Percentiles rank a stretch among this genome's conserved stretches.
These are phyloP conservation scores for Wallacemonas sp. DNA, from an alignment of 208 protist species.

Conservation along the genomic window DNA sequence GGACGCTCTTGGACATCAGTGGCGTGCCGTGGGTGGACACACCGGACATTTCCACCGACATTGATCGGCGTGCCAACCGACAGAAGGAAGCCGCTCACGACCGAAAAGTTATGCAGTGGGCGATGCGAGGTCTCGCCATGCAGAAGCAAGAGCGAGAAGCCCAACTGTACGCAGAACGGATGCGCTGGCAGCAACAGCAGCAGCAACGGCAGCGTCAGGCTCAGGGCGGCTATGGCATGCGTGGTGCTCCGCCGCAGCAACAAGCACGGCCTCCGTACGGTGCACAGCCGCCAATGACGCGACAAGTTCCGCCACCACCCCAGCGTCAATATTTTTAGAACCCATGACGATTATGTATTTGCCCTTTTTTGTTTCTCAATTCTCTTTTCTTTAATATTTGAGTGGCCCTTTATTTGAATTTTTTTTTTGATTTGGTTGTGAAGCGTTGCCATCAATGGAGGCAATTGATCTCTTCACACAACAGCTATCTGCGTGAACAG, in stretches of 20 bases:
- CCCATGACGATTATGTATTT: conserved; percentile 1
- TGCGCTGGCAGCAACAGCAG: neutral
- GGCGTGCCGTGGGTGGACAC: conserved; percentile 28
- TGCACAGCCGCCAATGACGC: neutral
- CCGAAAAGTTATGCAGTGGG: conserved; percentile 23
- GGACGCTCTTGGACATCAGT: conserved; percentile 24
- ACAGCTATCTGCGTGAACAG: too few relatives aligned
- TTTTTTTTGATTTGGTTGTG: too few relatives aligned
- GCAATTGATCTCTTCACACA: too few relatives aligned
- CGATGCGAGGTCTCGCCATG: conserved; percentile 25
- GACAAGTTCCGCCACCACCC: neutral
- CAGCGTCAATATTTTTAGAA: neutral
- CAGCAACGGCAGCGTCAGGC: too few relatives aligned
- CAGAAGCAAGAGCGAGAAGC: conserved; percentile 28
- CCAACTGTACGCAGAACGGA: conserved; percentile 21
- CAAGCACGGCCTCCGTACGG: neutral
- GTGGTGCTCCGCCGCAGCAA: too few relatives aligned
- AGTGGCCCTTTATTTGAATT: too few relatives aligned
- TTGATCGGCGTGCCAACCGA: conserved; percentile 1
- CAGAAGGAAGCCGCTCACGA: conserved; percentile 23
- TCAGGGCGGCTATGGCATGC: too few relatives aligned
- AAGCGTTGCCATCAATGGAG: too few relatives aligned
- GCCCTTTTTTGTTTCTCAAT: neutral
- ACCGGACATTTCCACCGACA: conserved; percentile 24
- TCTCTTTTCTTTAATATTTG: conserved; percentile 3